phyloP scores from a whole-genome alignment of 352 stramenopile species.

The Globisporangium yorkense region DNA sequence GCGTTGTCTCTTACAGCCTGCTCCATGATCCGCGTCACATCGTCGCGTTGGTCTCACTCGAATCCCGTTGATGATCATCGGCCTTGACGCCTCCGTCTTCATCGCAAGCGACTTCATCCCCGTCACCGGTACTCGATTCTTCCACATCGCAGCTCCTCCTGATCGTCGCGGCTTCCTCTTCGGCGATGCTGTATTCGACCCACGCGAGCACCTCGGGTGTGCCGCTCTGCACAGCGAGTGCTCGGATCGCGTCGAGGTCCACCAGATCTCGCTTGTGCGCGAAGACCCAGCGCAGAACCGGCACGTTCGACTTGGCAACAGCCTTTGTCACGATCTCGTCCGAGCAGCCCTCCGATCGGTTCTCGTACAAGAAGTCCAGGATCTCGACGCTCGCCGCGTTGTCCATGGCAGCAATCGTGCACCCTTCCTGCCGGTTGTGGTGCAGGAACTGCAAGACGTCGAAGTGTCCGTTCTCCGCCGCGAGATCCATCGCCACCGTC shows the following conservation, averaged over 20 bases:
- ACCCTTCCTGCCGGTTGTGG: slow-evolving; percentile 6
- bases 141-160: neutral
- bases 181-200: neutral
- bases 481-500: slow-evolving; percentile 6
- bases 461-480: slow-evolving; percentile 3
- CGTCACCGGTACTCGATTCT: neutral
- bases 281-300: slow-evolving; percentile 1
- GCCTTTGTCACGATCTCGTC: slow-evolving; percentile 6
- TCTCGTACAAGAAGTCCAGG: slow-evolving; percentile 1
- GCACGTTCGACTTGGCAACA: neutral
- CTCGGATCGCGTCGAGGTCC: neutral
- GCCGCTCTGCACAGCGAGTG: neutral
- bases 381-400: slow-evolving; percentile 4
- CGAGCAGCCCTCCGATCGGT: slow-evolving; percentile 4
- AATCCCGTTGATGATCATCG: no score
- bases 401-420: slow-evolving; percentile 5
- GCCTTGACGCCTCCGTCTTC: neutral
- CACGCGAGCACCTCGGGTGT: slow-evolving; percentile 3
- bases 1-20: no score
- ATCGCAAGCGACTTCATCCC: no score
- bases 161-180: neutral
- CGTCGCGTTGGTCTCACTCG: neutral
- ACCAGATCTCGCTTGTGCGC: slow-evolving; percentile 5
- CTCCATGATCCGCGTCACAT: no score
- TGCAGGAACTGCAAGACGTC: slow-evolving; percentile 7